Evolutionary conservation across 495 filamentous ascomycete species (phyloP).

Genomic region (Copromyces sp.): DNA sequence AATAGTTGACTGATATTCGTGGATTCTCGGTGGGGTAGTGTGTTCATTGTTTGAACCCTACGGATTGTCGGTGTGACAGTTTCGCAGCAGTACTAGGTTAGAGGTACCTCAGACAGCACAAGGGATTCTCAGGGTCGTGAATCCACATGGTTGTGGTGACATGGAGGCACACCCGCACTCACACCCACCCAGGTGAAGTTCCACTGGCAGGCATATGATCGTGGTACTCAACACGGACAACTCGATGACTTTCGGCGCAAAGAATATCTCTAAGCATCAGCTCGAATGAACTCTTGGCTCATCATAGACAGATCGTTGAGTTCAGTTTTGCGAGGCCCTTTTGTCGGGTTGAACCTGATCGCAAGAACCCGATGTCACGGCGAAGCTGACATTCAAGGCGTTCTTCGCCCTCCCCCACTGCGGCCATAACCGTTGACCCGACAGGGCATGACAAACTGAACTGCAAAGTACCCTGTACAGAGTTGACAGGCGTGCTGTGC

Average conservation of each 20-base stretch:
- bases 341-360: not conserved
- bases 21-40: not conserved
- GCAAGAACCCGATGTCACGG: not conserved
- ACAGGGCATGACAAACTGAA: not conserved
- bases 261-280: not conserved
- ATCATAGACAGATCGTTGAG: not conserved
- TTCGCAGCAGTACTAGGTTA: not conserved
- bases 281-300: not conserved
- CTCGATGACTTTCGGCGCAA: not conserved
- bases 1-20: not conserved
- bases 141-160: not conserved
- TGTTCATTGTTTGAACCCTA: not conserved
- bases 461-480: not conserved
- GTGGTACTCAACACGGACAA: not conserved
- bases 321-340: not conserved
- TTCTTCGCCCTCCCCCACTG: not conserved
- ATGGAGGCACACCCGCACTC: not conserved
- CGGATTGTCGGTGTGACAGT: not conserved
- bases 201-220: not conserved
- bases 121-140: not conserved
- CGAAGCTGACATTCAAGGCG: not conserved
- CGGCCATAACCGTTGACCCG: not conserved
- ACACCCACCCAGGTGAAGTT: not conserved
- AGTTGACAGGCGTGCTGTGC: not conserved
- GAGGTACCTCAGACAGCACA: not conserved